phyloP scores from a whole-genome alignment of 2,329 filamentous ascomycete genomes.

The Trichoderma sp. region DNA sequence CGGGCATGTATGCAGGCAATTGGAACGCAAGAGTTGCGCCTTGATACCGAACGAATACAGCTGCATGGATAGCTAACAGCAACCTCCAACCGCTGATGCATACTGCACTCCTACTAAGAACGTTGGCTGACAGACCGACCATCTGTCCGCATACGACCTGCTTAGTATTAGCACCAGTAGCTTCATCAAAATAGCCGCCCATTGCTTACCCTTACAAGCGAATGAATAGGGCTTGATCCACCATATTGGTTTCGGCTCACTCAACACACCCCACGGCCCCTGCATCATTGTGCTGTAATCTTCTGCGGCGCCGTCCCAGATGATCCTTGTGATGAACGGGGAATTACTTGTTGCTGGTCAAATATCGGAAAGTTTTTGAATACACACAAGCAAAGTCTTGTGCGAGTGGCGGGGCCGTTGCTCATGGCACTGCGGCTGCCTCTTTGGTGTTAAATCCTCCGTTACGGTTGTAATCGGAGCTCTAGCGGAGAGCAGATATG shows the following conservation, averaged over 20 bases:
- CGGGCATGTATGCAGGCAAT: not conserved
- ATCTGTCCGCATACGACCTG: not conserved
- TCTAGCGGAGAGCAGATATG: not conserved
- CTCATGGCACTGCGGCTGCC: not conserved
- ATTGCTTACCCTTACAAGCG: not conserved
- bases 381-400: not conserved
- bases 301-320: not conserved
- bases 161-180: not conserved
- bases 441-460: not conserved
- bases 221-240: slow-evolving; percentile 1
- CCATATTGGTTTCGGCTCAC: not conserved
- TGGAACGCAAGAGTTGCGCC: not conserved
- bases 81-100: not conserved
- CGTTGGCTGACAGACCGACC: not conserved
- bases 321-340: not conserved
- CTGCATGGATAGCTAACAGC: not conserved
- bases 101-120: not conserved
- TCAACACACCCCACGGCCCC: not conserved
- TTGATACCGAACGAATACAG: not conserved
- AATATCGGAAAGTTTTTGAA: not conserved
- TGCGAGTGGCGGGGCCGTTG: not conserved
- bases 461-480: not conserved
- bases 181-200: not conserved
- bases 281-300: not conserved
- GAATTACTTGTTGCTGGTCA: not conserved